A percentile compares a stretch with the other conserved stretches of the same genome.
Conservation (phyloP, 176 grass and related monocot genomes). For the Aegilops longissima region DNA sequence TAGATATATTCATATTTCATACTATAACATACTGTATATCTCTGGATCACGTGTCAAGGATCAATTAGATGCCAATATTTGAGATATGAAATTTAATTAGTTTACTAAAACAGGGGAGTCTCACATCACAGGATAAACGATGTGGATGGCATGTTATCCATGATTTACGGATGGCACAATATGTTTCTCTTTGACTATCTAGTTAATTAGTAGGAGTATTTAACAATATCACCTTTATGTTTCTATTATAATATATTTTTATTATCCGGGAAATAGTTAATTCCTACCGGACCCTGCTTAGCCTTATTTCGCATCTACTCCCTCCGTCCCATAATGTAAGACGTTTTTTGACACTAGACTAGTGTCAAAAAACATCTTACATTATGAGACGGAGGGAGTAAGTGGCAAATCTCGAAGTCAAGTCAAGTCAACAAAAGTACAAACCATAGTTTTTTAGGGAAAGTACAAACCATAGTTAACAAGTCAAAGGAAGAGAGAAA, state of each 20-base stretch:
- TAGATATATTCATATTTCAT: not conserved
- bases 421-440: too few relatives aligned
- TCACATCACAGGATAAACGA: not conserved
- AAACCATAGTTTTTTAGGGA: too few relatives aligned
- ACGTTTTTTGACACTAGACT: too few relatives aligned
- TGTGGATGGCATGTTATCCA: not conserved
- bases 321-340: too few relatives aligned
- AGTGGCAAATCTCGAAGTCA: too few relatives aligned
- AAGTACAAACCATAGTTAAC: too few relatives aligned
- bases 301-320: too few relatives aligned
- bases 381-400: too few relatives aligned
- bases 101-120: not conserved
- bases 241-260: not conserved
- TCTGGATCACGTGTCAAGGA: not conserved
- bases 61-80: not conserved
- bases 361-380: too few relatives aligned
- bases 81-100: not conserved
- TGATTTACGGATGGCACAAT: not conserved
- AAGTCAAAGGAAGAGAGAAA: too few relatives aligned
- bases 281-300: too few relatives aligned
- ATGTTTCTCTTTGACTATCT: not conserved
- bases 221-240: not conserved
- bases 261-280: not conserved
- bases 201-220: not conserved
- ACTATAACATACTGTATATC: not conserved